Base-by-base conservation (phyloP, 805 yeast genomes). In the Grigorovia jiainica region DNA sequence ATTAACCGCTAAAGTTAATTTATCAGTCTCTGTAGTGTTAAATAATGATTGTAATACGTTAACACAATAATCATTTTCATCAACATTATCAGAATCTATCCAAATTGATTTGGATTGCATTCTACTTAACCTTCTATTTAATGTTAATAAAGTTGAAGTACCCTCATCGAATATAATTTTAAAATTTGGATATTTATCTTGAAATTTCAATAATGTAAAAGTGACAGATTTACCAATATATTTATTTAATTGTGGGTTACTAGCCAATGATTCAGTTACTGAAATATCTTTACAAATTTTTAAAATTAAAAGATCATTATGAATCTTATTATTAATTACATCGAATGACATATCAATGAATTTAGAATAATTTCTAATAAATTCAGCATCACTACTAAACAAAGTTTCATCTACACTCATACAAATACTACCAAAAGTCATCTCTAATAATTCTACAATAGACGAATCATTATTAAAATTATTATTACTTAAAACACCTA, bases 381-480 rank as follows among this genome's bases (percentile, higher is more conserved):
- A 82, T 20, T 59, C 68, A 36, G 72, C 65, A 60, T 83, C 86
- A 33, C 87, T 87, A 24, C 75, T 67, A 51, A 81, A 76, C 43
- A 83, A 64, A 8, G 76, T 78, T 13, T 74, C 76, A 47, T 80
- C 83, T 42, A 82, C 71, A 36, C 73, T 65, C 11, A 56, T 48
- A 50, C 77, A 73, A 42, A 76, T 72, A n/a, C 60, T 61, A 21
- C 60, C 47, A 50, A 71, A 79, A 0, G 78, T 73, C 18, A 63
- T 58, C 30, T 72, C 65, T 4, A 75, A 66, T 32, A 69, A 63
- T 52, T 79, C 81, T 39, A 79, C 68, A 2, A 86, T 67, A 0
- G 78, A 65, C 34, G 79, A 60, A 52, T 89, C 97, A 17, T 70
- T 70, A 19, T 78, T 69, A 13, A 61, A 52, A 39, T 53, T 52